These are phyloP conservation scores for Zymoseptoria tritici DNA, from an alignment of 2,329 filamentous ascomycete genomes.

Conservation along the genomic window DNA sequence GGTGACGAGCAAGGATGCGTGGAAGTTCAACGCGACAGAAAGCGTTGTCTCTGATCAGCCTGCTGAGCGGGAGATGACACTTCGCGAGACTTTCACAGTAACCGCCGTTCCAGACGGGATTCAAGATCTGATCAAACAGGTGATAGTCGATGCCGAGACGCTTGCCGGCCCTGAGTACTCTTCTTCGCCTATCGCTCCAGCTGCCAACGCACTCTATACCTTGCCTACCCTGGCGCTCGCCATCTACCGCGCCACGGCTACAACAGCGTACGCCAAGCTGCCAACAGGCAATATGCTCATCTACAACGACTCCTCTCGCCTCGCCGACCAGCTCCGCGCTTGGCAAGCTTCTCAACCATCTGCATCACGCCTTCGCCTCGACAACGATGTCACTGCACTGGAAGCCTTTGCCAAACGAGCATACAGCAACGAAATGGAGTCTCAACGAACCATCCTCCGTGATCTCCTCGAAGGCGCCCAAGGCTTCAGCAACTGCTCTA, in stretches of 20 bases:
- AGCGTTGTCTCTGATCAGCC: slow-evolving; percentile 17
- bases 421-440: slow-evolving; percentile 58
- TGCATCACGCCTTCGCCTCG: slow-evolving; percentile 40
- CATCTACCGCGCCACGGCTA: slow-evolving; percentile 71
- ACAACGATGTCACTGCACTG: slow-evolving; percentile 48
- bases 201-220: slow-evolving; percentile 61
- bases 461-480: slow-evolving; percentile 58
- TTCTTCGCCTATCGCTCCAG: slow-evolving; percentile 54
- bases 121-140: slow-evolving; percentile 55
- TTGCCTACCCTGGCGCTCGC: slow-evolving; percentile 66
- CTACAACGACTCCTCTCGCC: slow-evolving; percentile 56
- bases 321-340: slow-evolving; percentile 47
- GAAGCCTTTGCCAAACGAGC: slow-evolving; percentile 54
- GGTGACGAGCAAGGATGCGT: slow-evolving; percentile 20
- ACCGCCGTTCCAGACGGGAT: slow-evolving; percentile 80
- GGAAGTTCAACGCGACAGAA: slow-evolving; percentile 19
- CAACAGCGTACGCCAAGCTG: slow-evolving; percentile 62
- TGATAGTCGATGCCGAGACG: slow-evolving; percentile 40
- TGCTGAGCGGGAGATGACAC: slow-evolving; percentile 46
- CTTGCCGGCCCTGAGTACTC: slow-evolving; percentile 47
- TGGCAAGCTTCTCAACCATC: slow-evolving; percentile 41
- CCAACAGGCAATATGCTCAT: slow-evolving; percentile 54
- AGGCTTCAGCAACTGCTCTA: slow-evolving; percentile 53
- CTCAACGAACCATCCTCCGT: slow-evolving; percentile 53
- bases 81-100: slow-evolving; percentile 80